Conservation (phyloP, 805 yeast genomes). For the Suhomyces xylopsoci region DNA sequence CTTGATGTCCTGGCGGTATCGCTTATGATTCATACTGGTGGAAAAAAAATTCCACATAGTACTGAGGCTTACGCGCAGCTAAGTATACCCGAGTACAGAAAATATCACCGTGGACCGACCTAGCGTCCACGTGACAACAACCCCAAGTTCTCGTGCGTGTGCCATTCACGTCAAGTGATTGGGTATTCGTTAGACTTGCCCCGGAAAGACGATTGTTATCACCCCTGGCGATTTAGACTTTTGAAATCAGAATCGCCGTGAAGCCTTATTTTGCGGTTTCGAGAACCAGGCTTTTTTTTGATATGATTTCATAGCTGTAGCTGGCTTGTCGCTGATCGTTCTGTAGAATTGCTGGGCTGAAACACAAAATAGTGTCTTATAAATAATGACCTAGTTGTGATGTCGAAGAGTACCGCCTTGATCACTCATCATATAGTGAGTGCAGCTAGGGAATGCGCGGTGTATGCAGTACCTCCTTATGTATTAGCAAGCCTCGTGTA, state of each 20-base stretch:
- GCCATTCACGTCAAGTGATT: neutral
- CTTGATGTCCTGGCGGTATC: neutral
- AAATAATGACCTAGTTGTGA: neutral
- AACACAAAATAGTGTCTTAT: neutral
- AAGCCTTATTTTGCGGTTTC: neutral
- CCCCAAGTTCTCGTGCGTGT: neutral
- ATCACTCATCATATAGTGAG: neutral
- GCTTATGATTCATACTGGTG: constrained; percentile 4
- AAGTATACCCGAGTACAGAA: neutral
- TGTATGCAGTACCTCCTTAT: neutral
- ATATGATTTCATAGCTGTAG: neutral
- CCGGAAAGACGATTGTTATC: neutral
- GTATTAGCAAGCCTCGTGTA: neutral
- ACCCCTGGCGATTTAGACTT: neutral
- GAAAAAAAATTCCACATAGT: constrained; percentile 5
- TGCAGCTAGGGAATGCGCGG: neutral
- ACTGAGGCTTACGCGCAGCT: constrained; percentile 1
- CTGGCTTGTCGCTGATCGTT: neutral
- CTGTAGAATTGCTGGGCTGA: neutral
- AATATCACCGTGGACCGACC: neutral
- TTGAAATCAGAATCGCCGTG: neutral
- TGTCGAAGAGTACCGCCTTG: neutral
- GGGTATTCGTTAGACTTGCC: neutral
- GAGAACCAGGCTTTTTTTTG: neutral
- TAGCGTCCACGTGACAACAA: neutral